A percentile compares a stretch with the other conserved stretches of the same genome.
Conservation (phyloP, 1,284 basidiomycete genomes). For the Vanrija humicola region DNA sequence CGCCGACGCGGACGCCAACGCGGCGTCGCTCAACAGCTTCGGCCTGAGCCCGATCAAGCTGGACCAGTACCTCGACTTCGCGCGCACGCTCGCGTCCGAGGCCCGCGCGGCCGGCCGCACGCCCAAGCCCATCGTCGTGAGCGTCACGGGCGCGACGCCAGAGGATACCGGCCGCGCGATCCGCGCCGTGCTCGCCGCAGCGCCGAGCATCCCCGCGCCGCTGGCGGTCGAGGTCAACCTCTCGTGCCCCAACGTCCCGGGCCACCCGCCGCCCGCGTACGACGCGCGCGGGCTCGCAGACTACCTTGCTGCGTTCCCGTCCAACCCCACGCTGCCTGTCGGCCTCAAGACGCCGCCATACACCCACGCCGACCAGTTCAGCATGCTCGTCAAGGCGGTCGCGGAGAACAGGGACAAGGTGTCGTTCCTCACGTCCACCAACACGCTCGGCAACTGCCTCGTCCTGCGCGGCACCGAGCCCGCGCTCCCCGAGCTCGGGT, state of each 20-base stretch:
- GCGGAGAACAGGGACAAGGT: conserved; percentile 1
- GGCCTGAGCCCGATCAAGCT: conserved; percentile 12
- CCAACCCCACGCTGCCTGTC: conserved; percentile 5
- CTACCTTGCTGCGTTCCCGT: conserved; percentile 12
- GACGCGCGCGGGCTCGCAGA: conserved; percentile 10
- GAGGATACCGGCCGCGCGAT: conserved; percentile 8
- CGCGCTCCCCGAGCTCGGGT: conserved; percentile 9
- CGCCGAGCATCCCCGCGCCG: neutral
- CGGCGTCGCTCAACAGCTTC: conserved; percentile 14
- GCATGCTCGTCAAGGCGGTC: conserved; percentile 12
- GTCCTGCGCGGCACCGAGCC: conserved; percentile 1
- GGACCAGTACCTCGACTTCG: conserved; percentile 4
- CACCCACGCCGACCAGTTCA: conserved; percentile 15
- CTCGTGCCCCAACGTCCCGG: conserved; percentile 17
- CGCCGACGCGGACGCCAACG: neutral
- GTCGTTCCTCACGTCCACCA: conserved; percentile 14
- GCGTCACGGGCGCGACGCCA: conserved; percentile 15
- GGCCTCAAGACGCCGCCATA: conserved; percentile 18
- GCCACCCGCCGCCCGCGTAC: conserved; percentile 17
- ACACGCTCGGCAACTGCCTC: conserved; percentile 12
- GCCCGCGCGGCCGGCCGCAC: neutral
- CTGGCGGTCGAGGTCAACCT: conserved; percentile 19
- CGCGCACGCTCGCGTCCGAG: conserved; percentile 1
- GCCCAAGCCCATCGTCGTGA: conserved; percentile 14
- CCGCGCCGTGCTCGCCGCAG: conserved; percentile 1